These are phyloP conservation scores for Marasmius oreades DNA, from an alignment of 1,284 basidiomycete species.

Conservation along the genomic window DNA sequence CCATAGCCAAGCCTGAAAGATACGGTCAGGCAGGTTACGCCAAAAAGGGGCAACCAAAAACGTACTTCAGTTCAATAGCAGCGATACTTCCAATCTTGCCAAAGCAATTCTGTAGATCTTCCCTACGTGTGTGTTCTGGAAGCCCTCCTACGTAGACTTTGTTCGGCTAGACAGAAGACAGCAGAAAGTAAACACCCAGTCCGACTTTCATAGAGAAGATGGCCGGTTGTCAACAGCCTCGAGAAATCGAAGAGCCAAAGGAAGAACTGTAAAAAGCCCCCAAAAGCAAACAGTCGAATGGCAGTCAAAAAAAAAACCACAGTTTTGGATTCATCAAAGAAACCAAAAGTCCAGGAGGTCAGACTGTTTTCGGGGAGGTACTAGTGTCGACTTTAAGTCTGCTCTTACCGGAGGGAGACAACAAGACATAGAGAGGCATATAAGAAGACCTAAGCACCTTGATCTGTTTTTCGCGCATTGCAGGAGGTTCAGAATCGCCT, in stretches of 20 bases:
- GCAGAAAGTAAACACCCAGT: slow-evolving; percentile 65
- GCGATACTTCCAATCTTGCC: slow-evolving; percentile 76
- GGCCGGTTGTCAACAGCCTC: slow-evolving; percentile 27
- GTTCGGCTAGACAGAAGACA: slow-evolving; percentile 65
- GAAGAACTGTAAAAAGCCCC: background rate
- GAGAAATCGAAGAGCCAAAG: slow-evolving; percentile 19
- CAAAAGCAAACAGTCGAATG: background rate
- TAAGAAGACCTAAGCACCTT: slow-evolving; percentile 78
- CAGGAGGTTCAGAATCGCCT: slow-evolving; percentile 30
- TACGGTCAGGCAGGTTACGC: slow-evolving; percentile 11
- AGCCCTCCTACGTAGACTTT: slow-evolving; percentile 87
- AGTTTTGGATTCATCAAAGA: background rate
- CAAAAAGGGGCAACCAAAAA: slow-evolving; percentile 19
- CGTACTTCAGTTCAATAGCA: slow-evolving; percentile 80
- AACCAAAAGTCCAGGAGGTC: background rate
- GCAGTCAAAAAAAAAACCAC: slow-evolving; percentile 5
- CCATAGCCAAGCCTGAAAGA: slow-evolving; percentile 70
- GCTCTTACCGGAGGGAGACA: slow-evolving; percentile 26
- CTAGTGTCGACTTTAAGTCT: background rate
- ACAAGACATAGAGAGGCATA: slow-evolving; percentile 41
- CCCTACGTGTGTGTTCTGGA: slow-evolving; percentile 78
- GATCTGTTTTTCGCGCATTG: slow-evolving; percentile 74
- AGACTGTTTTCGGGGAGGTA: background rate
- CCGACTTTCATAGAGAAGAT: slow-evolving; percentile 42
- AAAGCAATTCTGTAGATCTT: slow-evolving; percentile 80